Evolutionary conservation across 2,329 filamentous ascomycete species (phyloP), one percentile per base, ranked within the genome.

Genomic region (Cryphonectria nitschkei): DNA sequence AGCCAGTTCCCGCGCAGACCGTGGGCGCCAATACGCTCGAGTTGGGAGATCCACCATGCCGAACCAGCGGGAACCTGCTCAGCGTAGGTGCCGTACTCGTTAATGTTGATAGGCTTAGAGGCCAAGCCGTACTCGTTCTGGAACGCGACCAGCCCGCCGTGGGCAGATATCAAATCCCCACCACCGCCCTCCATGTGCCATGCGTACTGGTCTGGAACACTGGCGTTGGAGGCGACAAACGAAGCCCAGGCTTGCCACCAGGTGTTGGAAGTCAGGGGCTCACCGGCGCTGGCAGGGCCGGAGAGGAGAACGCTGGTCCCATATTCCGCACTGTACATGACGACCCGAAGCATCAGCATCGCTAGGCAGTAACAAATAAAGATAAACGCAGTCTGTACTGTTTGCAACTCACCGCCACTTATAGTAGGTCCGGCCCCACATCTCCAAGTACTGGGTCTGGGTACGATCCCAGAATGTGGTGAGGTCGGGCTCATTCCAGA

Each of bases 401-500:
- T 26, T 39, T 19, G 8, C 8, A 32, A 67, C 77, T 72, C 76
- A 80, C 77, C 80, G 79, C n/a, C 84, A 74, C 5, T 77, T 60
- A 29, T 71, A 61, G 58, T 73, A 71, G 8, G 70, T 64, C 9
- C 73, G 65, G 9, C 71, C 76, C 75, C 80, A 85, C 58, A 83
- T 75, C 60, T 83, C 75, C 13, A 85, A 70, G 67, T 77, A 85
- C 70, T 85, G 83, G 16, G 77, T 39, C 73, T 79, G 78, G 1
- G 72, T 63, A 3, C 82, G 76, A 76, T 80, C 81, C 79, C 84
- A 86, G 62, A 75, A 76, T 4, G 14, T 60, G 13, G 73, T 70
- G 11, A 76, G 26, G 68, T 87, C 85, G 0, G 86, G 84, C 76
- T 88, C 86, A 69, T 88, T 88, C 86, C 86, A 88, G 50, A 86